These are phyloP conservation scores for Simplicillium aogashimaense DNA, from an alignment of 2,329 filamentous ascomycete species.

Conservation along the genomic window DNA sequence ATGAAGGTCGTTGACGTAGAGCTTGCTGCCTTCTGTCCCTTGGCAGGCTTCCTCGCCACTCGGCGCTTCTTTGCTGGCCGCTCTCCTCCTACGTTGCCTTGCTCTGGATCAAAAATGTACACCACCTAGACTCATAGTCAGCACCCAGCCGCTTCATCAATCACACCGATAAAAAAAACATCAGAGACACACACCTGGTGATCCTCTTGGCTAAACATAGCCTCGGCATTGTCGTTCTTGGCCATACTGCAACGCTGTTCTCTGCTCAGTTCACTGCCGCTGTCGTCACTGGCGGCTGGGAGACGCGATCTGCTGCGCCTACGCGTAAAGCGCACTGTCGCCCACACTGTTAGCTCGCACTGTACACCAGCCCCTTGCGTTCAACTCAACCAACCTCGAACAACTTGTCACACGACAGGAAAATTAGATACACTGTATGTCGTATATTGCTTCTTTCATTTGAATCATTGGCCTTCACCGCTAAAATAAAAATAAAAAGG, in stretches of 20 bases:
- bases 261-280: not conserved
- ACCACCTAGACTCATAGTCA: conserved; percentile 35
- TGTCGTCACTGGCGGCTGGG: not conserved
- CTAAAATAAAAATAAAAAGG: no score
- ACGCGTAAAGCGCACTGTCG: conserved; percentile 5
- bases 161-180: no score
- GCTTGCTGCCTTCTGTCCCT: conserved; percentile 11
- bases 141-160: no score
- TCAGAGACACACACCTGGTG: conserved; percentile 27
- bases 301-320: not conserved
- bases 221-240: conserved; percentile 10
- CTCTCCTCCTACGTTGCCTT: conserved; percentile 18
- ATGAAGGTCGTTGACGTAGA: conserved; percentile 28
- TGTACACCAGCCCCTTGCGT: not conserved
- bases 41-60: conserved; percentile 33
- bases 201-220: conserved; percentile 28
- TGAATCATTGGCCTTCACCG: no score
- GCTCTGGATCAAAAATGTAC: conserved; percentile 50
- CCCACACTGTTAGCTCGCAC: conserved; percentile 3
- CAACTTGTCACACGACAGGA: not conserved
- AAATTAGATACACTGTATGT: not conserved
- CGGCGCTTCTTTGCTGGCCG: conserved; percentile 49
- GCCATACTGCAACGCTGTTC: conserved; percentile 1
- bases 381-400: no score
- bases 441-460: no score